Base-by-base conservation (phyloP, 257 asterid species). In the Leonotis leonurus region DNA sequence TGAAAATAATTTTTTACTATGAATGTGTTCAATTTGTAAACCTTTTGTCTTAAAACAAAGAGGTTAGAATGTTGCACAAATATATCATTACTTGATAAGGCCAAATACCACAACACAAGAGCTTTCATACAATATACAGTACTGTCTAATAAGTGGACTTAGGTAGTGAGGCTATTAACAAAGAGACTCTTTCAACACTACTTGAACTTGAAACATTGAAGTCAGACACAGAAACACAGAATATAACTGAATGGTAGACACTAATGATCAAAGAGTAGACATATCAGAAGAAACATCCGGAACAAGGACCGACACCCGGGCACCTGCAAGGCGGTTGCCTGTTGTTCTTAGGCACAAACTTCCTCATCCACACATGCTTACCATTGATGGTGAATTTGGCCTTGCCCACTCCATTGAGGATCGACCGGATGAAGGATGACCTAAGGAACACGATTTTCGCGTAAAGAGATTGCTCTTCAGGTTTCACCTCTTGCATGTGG, bases 311-410 rank as follows among this genome's bases (percentile, higher is more conserved):
- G 11, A 36, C 3, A 37, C 24, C 37, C 0, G 62, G 22, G 35
- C 73, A 66, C 25, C 64, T 62, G 0, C 73, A 56, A 32, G 73
- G 40, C 20, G 9, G 13, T 3, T 52, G 24, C 3, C 36, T 27
- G 21, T 37, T 62, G 8, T 26, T 45, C 73, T 61, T 77, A 0
- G 80, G 72, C 39, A 81, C 75, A 6, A 49, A 90, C 67, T 79
- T 81, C 6, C 88, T 75, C 85, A 87, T 77, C 97, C 93, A 90
- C 1, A 85, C 80, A 37, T 90, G 88, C 66, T 90, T 85, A 14
- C 95, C 93, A 0, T 83, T 83, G 58, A 85, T 83, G 25, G 73
- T 59, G 56, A 75, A 87, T 30, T 81, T 87, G 7, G 85, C 96
- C 76, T 75, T 87, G 8, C 20, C 1, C 6, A 17, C 44, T 0